Evolutionary conservation across 371 early-diverging fungal genomes (phyloP).

Genomic region (Funneliformis caledonium): DNA sequence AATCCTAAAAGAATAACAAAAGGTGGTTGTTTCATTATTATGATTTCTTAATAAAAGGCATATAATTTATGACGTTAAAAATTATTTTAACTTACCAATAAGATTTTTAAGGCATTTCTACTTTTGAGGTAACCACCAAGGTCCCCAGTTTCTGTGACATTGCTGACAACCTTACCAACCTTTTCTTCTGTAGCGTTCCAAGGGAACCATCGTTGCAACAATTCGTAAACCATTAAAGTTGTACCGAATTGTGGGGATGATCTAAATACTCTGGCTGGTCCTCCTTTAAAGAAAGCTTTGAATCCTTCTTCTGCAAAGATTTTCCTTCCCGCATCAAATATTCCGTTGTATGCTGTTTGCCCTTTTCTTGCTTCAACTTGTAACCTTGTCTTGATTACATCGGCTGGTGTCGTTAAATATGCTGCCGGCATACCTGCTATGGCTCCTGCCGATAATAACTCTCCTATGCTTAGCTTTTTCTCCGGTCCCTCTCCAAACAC

Average conservation of each 20-base stretch:
- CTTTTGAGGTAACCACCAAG: conserved; percentile 54
- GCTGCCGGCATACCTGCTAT: conserved; percentile 98
- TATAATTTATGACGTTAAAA: background rate
- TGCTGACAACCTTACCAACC: conserved; percentile 42
- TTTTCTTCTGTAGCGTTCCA: conserved; percentile 55
- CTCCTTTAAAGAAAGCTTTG: conserved; percentile 96
- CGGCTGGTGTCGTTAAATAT: conserved; percentile 96
- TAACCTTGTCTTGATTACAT: conserved; percentile 97
- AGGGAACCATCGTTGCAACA: conserved; percentile 82
- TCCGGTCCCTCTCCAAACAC: conserved; percentile 80
- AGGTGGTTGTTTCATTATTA: too few relatives aligned
- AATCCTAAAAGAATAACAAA: conserved; percentile 39
- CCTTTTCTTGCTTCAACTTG: conserved; percentile 93
- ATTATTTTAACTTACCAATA: conserved; percentile 48
- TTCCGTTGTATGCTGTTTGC: conserved; percentile 86
- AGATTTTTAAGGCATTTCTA: conserved; percentile 69
- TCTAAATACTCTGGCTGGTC: conserved; percentile 81
- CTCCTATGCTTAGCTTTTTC: conserved; percentile 71
- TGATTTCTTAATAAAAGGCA: background rate
- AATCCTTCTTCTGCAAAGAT: conserved; percentile 93
- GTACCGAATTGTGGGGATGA: conserved; percentile 97
- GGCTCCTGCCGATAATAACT: conserved; percentile 90
- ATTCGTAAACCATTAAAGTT: conserved; percentile 92
- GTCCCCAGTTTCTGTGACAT: conserved; percentile 12
- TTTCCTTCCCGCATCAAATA: conserved; percentile 84